Base-by-base conservation (phyloP, 176 grass and related monocot genomes). In the Oryza glumipatula region DNA sequence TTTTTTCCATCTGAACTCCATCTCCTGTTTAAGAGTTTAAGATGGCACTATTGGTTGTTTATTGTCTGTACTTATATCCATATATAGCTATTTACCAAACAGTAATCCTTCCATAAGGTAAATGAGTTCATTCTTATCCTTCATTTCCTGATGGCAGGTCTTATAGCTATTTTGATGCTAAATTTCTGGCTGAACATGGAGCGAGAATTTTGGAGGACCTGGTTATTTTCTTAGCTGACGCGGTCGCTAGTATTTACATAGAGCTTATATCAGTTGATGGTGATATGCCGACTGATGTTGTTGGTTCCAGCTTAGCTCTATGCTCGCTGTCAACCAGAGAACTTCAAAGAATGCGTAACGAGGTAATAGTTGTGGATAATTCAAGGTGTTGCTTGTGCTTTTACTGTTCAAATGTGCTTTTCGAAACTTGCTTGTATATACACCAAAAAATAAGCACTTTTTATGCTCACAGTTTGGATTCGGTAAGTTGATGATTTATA, bases 221-320 rank as follows among this genome's bases (percentile, higher is more conserved):
- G 81, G 39, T 95, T 78, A 91, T 98, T 90, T 92, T 87, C 51
- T 92, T 98, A 80, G 88, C 88, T 87, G 96, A 98, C 85, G 89
- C 77, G 63, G 90, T 92, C 80, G 91, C 91, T 80, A 92, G 88
- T 82, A 86, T 94, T 82, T 98, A 95, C 86, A 88, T 98, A 71
- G 93, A 98, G 78, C 81, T 95, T 73, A 92, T 94, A 67, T 98
- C 96, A 73, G 83, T 98, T 81, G 96, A 98, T 82, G 88, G 93
- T 64, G 83, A 89, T 70, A 89, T 92, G 84, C 88, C 84, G 74
- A 85, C 82, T 70, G 88, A 90, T 72, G 80, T 94, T 74, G 92
- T 72, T 88, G 75, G 69, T 71, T 94, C 84, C 44, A 89, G 91
- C 77, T 84, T 94, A 88, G 85, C 80, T 76, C 71, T 98, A 73